Evolutionary conservation across 306 rosid species (phyloP).

Genomic region (Trifolium subterraneum): DNA sequence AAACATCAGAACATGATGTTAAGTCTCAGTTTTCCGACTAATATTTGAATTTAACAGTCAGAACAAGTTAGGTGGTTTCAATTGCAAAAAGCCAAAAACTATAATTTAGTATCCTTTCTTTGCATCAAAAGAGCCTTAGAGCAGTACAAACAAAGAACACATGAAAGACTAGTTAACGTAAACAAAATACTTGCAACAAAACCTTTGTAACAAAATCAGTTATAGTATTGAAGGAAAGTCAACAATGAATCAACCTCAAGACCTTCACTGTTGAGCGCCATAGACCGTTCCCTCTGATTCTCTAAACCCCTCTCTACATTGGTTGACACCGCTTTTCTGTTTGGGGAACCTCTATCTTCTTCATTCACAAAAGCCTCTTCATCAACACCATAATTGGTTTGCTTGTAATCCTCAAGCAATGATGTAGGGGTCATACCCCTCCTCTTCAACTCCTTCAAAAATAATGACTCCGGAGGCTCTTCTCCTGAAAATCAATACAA

Average conservation of each 20-base stretch:
- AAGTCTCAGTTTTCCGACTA: not conserved
- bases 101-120: not conserved
- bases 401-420: constrained; percentile 78
- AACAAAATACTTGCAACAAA: constrained; percentile 26
- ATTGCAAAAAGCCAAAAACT: not conserved
- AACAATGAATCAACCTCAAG: constrained; percentile 76
- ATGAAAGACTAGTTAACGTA: constrained; percentile 17
- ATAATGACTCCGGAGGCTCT: constrained; percentile 91
- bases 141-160: constrained; percentile 18
- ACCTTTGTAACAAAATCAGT: constrained; percentile 6
- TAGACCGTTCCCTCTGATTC: constrained; percentile 91
- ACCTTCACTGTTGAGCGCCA: constrained; percentile 97
- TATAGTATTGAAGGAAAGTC: constrained; percentile 27
- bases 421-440: constrained; percentile 97
- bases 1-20: constrained; percentile 7
- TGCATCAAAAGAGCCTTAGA: not conserved
- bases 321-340: constrained; percentile 75
- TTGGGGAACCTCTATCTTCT: constrained; percentile 58
- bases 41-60: not conserved
- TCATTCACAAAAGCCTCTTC: constrained; percentile 62
- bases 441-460: constrained; percentile 91
- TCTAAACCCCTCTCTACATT: constrained; percentile 73
- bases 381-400: constrained; percentile 57
- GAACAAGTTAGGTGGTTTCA: not conserved
- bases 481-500: constrained; percentile 62